phyloP scores from a whole-genome alignment of 192 early-diverging fungal species.

The Jimgerdemannia lactiflua region DNA sequence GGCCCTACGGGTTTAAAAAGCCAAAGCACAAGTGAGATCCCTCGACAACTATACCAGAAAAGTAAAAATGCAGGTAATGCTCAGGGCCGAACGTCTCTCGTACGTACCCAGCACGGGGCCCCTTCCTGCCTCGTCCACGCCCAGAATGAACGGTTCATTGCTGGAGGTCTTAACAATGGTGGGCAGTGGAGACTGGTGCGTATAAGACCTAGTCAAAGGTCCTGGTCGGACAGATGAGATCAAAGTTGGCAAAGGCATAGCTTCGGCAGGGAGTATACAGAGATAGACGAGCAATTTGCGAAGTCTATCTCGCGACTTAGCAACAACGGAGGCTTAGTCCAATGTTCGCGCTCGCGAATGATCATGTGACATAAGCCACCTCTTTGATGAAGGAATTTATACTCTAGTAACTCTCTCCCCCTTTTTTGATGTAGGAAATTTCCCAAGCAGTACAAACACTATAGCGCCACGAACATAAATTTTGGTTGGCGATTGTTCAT shows the following conservation, averaged over 20 bases:
- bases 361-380: no score
- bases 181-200: constrained; percentile 29
- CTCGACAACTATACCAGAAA: no score
- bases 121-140: constrained; percentile 97
- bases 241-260: neutral
- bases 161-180: constrained; percentile 5
- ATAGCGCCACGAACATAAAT: no score
- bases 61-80: neutral
- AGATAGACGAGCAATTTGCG: neutral
- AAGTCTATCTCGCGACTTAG: no score
- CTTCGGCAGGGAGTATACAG: neutral
- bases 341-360: no score
- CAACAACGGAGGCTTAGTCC: no score
- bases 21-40: neutral
- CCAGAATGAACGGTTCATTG: constrained; percentile 57
- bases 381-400: no score
- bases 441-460: no score
- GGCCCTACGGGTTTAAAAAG: constrained; percentile 52
- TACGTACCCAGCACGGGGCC: constrained; percentile 84
- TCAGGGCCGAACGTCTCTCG: no score
- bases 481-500: no score
- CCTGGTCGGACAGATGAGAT: constrained; percentile 11
- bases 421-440: no score
- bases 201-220: constrained; percentile 39
- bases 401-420: no score